Evolutionary conservation across 805 yeast genomes (phyloP).

Genomic region (Pichia sporocuriosa): DNA sequence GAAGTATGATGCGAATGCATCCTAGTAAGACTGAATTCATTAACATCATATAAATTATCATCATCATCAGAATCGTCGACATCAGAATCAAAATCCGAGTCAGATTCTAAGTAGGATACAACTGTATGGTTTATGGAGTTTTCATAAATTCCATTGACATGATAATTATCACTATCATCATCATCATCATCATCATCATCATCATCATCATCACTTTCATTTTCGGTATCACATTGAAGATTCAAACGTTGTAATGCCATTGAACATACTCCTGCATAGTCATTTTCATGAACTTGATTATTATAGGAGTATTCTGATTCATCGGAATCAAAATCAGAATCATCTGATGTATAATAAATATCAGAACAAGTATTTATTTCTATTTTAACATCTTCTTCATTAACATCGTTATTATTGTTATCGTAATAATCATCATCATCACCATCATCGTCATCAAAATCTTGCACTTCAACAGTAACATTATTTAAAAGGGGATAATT

Average conservation of each 20-base stretch:
- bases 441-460: neutral
- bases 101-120: neutral
- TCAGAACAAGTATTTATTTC: neutral
- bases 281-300: neutral
- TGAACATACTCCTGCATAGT: neutral
- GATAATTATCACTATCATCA: conserved; percentile 5
- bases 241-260: conserved; percentile 4
- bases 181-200: conserved; percentile 3
- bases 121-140: neutral
- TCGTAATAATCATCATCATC: conserved; percentile 4
- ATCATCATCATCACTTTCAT: conserved; percentile 10
- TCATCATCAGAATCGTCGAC: neutral
- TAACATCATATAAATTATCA: neutral
- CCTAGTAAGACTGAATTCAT: conserved; percentile 1
- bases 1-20: conserved; percentile 4
- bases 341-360: conserved; percentile 19
- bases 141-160: too few relatives aligned
- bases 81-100: neutral
- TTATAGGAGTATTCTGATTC: conserved; percentile 6
- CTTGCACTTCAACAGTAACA: neutral
- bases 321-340: conserved; percentile 27
- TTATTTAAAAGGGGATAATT: conserved; percentile 4
- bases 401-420: conserved; percentile 2
- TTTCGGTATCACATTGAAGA: conserved; percentile 5
- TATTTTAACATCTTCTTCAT: conserved; percentile 15